Evolutionary conservation across 768 basidiomycete species (phyloP), one percentile per base, ranked within the genome.

Genomic region (Trametes maxima): DNA sequence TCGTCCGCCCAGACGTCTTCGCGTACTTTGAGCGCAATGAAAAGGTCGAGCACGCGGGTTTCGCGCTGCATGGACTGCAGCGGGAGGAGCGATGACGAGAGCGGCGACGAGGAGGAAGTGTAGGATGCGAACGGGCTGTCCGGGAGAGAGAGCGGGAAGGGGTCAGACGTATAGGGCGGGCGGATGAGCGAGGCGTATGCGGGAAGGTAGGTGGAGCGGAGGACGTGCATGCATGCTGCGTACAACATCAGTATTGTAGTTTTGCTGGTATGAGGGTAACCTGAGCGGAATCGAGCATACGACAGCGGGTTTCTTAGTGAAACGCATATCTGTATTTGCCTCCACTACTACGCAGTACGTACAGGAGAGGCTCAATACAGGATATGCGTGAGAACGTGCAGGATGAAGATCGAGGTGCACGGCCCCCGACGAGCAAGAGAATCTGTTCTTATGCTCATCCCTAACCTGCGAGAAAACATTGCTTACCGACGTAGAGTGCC

Each of bases 1-100:
- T 91, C 88, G 73, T 92, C 90, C 42, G 80, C 76, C 79, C 87
- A 86, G 45, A 92, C 80, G 73, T 94, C 92, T 69, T 93, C 88
- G 21, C 83, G 85, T 54, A 90, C 87, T 73, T 89, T 90, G 68
- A 94, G 82, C 3, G 85, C 84, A 49, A 94, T 88, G 78, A 90
- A 93, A 59, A 81, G 80, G 76, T 94, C 92, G 21, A 94, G 82
- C 17, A 88, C 80, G 57, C 76, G 73, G 0, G 91, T 90, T 70
- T 94, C 92, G 62, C 91, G 85, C 68, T 92, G 90, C 36, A 81
- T 49, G 33, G 81, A 78, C 21, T 77, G 75, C 5, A 84, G 43
- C 21, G 72, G 66, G 6, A 63, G 53, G 58, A 57, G 63, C 17
- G 66, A 67, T 0, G 76, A 65, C n/a, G 63, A 65, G 39, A 53